phyloP scores from a whole-genome alignment of 257 asterid species.

The Knoxia roxburghii region DNA sequence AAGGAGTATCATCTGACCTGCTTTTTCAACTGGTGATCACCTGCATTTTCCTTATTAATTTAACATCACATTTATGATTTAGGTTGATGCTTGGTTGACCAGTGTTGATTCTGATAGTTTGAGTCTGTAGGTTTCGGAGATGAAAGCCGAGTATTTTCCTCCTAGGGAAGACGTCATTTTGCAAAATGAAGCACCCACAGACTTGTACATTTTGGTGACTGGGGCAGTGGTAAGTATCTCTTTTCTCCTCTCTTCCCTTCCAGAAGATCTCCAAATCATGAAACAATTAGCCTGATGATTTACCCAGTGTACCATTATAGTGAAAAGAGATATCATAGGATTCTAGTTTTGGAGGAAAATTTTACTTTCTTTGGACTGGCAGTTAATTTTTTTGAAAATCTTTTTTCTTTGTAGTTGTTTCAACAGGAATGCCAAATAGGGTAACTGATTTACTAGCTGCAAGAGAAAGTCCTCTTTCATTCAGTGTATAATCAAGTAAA shows the following conservation, averaged over 20 bases:
- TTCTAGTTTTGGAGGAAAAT: neutral
- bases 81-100: neutral
- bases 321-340: neutral
- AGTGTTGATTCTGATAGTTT: neutral
- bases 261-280: neutral
- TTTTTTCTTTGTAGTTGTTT: neutral
- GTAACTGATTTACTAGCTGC: neutral
- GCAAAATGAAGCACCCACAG: constrained; percentile 74
- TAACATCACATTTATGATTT: neutral
- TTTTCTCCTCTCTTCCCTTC: neutral
- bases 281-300: too few relatives aligned
- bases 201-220: constrained; percentile 57
- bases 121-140: constrained; percentile 51
- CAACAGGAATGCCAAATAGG: neutral
- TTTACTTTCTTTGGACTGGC: neutral
- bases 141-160: constrained; percentile 75
- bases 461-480: neutral
- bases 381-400: neutral
- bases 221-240: constrained; percentile 57
- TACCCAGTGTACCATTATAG: too few relatives aligned
- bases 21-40: constrained; percentile 79
- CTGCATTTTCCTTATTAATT: neutral
- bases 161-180: constrained; percentile 67
- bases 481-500: neutral
- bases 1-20: constrained; percentile 69